Evolutionary conservation across 1,284 basidiomycete genomes (phyloP).

Genomic region (Papiliotrema nemorosa): DNA sequence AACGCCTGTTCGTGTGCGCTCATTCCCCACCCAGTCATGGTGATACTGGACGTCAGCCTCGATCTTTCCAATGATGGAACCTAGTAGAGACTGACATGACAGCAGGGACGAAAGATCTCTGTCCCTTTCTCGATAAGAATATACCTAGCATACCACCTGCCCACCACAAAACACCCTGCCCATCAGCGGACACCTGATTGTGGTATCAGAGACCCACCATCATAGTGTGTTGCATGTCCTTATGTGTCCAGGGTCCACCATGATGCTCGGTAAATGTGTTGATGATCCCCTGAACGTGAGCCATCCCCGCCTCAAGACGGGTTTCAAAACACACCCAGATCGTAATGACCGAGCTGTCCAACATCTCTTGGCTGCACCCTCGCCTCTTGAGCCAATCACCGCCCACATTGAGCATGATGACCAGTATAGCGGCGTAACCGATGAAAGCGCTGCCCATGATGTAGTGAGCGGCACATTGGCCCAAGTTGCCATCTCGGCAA

Average conservation of each 20-base stretch:
- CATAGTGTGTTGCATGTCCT: slow-evolving; percentile 89
- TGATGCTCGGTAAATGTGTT: slow-evolving; percentile 94
- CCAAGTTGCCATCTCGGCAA: slow-evolving; percentile 66
- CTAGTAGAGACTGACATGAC: slow-evolving; percentile 60
- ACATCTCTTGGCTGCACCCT: slow-evolving; percentile 69
- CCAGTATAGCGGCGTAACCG: slow-evolving; percentile 78
- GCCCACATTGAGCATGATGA: slow-evolving; percentile 76
- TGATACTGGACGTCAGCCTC: slow-evolving; percentile 56
- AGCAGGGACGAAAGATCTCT: slow-evolving; percentile 77
- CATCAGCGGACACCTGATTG: slow-evolving; percentile 26
- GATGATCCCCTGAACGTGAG: slow-evolving; percentile 53
- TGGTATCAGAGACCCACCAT: slow-evolving; percentile 31
- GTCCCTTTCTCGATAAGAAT: slow-evolving; percentile 76
- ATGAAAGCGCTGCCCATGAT: slow-evolving; percentile 84
- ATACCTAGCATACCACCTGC: slow-evolving; percentile 84
- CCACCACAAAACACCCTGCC: slow-evolving; percentile 73
- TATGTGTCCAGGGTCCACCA: slow-evolving; percentile 75
- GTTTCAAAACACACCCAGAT: slow-evolving; percentile 63
- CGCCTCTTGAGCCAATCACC: slow-evolving; percentile 69
- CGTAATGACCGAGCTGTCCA: slow-evolving; percentile 85
- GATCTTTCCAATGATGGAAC: background rate
- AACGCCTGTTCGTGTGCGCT: slow-evolving; percentile 81
- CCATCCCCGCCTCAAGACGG: background rate
- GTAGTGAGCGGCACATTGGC: slow-evolving; percentile 83
- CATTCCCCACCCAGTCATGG: slow-evolving; percentile 94